phyloP scores from a whole-genome alignment of 345 rosid species.

The Hibiscus syriacus region DNA sequence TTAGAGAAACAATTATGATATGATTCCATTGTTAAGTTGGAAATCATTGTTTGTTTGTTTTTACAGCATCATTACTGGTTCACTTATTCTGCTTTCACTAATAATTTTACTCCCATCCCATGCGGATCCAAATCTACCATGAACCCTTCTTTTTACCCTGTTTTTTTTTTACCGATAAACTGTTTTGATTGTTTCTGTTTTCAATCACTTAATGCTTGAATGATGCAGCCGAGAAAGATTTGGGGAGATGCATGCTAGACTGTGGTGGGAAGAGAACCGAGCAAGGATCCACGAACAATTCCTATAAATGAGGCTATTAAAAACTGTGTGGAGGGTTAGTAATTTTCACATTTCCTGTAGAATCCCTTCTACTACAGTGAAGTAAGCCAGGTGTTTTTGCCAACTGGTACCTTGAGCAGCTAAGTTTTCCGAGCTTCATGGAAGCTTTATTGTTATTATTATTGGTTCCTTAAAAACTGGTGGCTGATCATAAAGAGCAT shows the following conservation, averaged over 20 bases:
- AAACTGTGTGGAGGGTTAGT: conserved; percentile 7
- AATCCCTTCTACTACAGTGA: conserved; percentile 11
- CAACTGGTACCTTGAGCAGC: background rate
- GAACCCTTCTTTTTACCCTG: background rate
- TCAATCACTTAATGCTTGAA: background rate
- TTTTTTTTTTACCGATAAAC: background rate
- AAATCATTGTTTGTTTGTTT: background rate
- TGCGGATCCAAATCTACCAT: background rate
- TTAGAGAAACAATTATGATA: conserved; percentile 14
- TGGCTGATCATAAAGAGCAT: conserved; percentile 12
- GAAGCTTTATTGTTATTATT: too few species aligned
- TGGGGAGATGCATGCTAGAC: conserved; percentile 90
- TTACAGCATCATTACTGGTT: conserved; percentile 9
- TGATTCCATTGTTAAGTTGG: too few species aligned
- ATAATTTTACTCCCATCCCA: background rate
- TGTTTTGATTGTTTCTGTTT: background rate
- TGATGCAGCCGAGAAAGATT: conserved; percentile 84
- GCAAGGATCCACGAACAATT: conserved; percentile 88
- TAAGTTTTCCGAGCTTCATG: too few species aligned
- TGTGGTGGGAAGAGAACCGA: conserved; percentile 99
- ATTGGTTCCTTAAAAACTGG: background rate
- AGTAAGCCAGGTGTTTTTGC: conserved; percentile 2
- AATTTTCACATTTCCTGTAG: background rate
- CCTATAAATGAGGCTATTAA: conserved; percentile 36
- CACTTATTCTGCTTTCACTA: conserved; percentile 16